Base-by-base conservation (phyloP, 495 filamentous ascomycete species). In the Penicillium silybi region DNA sequence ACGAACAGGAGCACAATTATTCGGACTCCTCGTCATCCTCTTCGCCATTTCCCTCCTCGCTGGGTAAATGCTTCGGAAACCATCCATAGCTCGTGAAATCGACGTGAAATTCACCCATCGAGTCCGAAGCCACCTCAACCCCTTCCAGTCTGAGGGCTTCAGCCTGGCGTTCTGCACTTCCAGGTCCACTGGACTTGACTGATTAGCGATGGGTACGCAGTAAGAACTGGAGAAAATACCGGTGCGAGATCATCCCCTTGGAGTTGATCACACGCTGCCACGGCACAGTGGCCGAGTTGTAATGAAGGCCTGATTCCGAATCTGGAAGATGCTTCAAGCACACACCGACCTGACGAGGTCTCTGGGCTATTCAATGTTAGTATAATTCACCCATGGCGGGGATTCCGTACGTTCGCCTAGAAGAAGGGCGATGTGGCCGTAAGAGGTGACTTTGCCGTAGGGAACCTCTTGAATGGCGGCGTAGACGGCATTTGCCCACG, bases 221-320 rank as follows among this genome's bases (percentile, higher is more conserved):
- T 39, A 39, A 39, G 6, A 19, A 9, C n/a, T 6, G 18, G n/a
- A 39, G n/a, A 18, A 39, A 11, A 11, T 19, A 95, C 89, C 91
- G 81, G 27, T 85, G 87, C 26, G 90, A 92, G 55, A 97, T 91
- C 50, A 82, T 76, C 16, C 91, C 91, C 67, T 88, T 92, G 2
- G 87, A 67, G 61, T 92, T 95, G 54, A 97, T 87, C 10, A 97
- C 90, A 41, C 92, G 76, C 73, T 97, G 92, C 92, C 92, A 97
- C 4, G 92, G 92, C 10, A 96, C 91, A 58, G 88, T 96, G 16
- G 68, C 75, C 49, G 77, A 71, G 60, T 96, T 80, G 68, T 85
- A 95, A 47, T 74, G 63, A 26, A 70, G 53, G 4, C 63, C 59
- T 2, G 59, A 59, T 8, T 69, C 64, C 20, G 69, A 58, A 1